Evolutionary conservation across 768 basidiomycete species (phyloP).

Genomic region (Gloeopeniophorella convolvens): DNA sequence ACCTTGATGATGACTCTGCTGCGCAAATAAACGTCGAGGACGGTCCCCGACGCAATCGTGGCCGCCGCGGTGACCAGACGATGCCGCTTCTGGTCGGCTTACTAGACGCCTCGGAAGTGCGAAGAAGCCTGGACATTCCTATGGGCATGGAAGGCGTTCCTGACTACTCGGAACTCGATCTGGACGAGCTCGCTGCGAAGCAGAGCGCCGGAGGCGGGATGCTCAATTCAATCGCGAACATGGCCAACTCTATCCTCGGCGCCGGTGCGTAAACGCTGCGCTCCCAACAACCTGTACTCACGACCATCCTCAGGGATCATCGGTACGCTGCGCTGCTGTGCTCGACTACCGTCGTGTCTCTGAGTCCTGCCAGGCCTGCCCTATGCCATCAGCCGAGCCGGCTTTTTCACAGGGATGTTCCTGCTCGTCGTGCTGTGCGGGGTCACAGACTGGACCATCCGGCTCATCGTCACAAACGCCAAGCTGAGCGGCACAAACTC

Average conservation of each 20-base stretch:
- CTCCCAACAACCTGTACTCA: no score
- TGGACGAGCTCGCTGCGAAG: conserved; percentile 69
- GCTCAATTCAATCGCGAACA: conserved; percentile 79
- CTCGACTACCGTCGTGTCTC: background rate
- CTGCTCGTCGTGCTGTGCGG: conserved; percentile 73
- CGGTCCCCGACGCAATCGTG: conserved; percentile 23
- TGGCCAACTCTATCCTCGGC: conserved; percentile 95
- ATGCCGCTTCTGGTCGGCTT: conserved; percentile 80
- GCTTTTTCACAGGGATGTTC: conserved; percentile 83
- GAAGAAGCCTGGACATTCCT: conserved; percentile 51
- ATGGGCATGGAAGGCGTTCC: conserved; percentile 29
- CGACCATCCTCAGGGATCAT: conserved; percentile 56
- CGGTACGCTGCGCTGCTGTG: conserved; percentile 36
- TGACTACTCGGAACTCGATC: conserved; percentile 42
- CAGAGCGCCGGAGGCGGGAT: conserved; percentile 63
- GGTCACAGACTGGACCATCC: conserved; percentile 97
- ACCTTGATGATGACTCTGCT: conserved; percentile 50
- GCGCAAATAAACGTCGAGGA: conserved; percentile 30
- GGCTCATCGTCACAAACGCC: conserved; percentile 91
- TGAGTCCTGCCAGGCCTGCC: conserved; percentile 59
- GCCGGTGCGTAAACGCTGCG: conserved; percentile 77
- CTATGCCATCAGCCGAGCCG: conserved; percentile 91
- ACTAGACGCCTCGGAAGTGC: conserved; percentile 53
- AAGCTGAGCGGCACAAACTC: conserved; percentile 90
- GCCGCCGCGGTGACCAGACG: conserved; percentile 43